A percentile compares a stretch with the other conserved stretches of the same genome.
phyloP scores from a whole-genome alignment of 768 basidiomycete genomes.

The Suillus ampliporus region DNA sequence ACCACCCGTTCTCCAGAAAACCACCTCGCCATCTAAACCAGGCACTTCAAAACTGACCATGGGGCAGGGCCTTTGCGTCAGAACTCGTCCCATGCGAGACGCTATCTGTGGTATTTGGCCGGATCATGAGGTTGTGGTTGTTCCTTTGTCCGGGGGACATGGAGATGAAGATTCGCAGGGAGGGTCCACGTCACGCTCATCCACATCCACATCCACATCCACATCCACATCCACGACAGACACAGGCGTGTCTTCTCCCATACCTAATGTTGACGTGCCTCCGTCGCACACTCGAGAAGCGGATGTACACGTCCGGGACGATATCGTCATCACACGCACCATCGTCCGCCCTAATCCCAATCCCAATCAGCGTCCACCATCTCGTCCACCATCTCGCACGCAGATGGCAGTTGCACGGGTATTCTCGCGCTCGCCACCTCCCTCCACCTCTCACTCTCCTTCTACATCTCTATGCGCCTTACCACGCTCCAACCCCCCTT shows the following conservation, averaged over 20 bases:
- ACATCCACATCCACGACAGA: conserved; percentile 13
- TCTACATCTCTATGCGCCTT: too few relatives aligned
- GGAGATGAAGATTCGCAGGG: conserved; percentile 10
- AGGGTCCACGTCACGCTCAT: not conserved
- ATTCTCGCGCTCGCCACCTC: too few relatives aligned
- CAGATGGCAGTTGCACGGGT: not conserved
- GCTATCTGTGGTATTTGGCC: conserved; percentile 38
- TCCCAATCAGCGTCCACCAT: conserved; percentile 8
- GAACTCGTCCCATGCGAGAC: conserved; percentile 12
- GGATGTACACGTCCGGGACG: conserved; percentile 35
- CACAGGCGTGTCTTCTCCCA: conserved; percentile 10
- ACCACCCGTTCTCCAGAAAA: conserved; percentile 27
- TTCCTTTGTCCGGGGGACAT: conserved; percentile 23
- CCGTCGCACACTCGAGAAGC: conserved; percentile 23
- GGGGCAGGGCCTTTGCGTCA: conserved; percentile 32
- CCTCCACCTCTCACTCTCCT: too few relatives aligned
- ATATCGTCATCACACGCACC: conserved; percentile 41
- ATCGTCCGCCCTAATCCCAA: conserved; percentile 40
- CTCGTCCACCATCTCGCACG: not conserved
- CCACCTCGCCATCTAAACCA: conserved; percentile 17
- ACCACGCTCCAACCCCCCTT: too few relatives aligned
- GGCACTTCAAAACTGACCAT: conserved; percentile 24
- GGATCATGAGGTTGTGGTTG: conserved; percentile 40
- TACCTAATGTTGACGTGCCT: conserved; percentile 1
- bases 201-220: not conserved